Conservation (phyloP, 108 stramenopile genomes). For the Cylindrotheca closterium region DNA sequence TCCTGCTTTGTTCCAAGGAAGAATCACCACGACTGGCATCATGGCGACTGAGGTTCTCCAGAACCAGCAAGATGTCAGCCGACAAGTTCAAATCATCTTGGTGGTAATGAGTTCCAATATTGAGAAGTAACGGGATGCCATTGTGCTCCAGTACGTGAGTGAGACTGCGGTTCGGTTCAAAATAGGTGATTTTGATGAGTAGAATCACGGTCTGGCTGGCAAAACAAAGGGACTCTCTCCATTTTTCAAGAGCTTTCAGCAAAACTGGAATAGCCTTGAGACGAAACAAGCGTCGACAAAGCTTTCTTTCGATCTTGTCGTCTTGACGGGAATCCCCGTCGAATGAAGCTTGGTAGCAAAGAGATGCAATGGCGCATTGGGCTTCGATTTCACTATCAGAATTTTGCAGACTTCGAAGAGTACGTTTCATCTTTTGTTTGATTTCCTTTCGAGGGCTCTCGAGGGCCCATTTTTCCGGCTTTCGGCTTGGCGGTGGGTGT, state of each 20-base stretch:
- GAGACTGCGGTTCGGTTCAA: neutral
- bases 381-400: neutral
- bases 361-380: neutral
- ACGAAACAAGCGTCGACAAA: neutral
- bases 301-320: neutral
- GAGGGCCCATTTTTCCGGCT: no score
- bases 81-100: neutral
- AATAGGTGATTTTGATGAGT: neutral
- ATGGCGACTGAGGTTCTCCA: neutral
- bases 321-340: neutral
- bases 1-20: no score
- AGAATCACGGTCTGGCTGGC: neutral
- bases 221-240: neutral
- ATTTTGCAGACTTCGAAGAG: neutral
- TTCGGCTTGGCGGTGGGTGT: no score
- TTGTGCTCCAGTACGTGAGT: no score
- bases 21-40: neutral
- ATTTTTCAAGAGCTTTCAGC: neutral
- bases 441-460: no score
- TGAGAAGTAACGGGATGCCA: no score
- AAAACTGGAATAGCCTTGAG: neutral
- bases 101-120: no score
- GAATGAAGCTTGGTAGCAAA: neutral
- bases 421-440: no score
- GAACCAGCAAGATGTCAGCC: neutral